A percentile compares a stretch with the other conserved stretches of the same genome.
phyloP scores from a whole-genome alignment of 805 yeast species.

The Saccharomycopsis amapae region DNA sequence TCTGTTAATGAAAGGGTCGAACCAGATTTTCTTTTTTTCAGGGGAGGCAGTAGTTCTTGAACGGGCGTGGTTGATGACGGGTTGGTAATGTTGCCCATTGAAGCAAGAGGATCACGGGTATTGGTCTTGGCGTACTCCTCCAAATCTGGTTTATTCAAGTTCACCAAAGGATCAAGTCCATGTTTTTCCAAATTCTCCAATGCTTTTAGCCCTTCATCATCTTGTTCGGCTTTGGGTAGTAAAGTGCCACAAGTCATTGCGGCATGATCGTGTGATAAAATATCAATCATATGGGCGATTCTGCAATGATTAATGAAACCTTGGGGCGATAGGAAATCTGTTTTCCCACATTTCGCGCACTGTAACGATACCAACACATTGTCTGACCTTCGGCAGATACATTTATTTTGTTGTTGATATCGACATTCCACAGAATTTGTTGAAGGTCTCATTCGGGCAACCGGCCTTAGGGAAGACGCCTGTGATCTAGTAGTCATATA shows the following conservation, averaged over 20 bases:
- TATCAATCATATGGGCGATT: conserved; percentile 65
- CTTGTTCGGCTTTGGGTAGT: conserved; percentile 49
- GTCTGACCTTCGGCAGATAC: conserved; percentile 61
- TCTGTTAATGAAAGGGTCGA: background rate
- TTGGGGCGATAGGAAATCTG: conserved; percentile 71
- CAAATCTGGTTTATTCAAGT: conserved; percentile 14
- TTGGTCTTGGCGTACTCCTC: conserved; percentile 14
- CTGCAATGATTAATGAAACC: conserved; percentile 75
- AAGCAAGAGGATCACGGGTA: conserved; percentile 9
- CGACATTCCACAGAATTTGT: conserved; percentile 26
- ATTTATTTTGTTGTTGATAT: conserved; percentile 32
- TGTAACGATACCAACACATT: conserved; percentile 62
- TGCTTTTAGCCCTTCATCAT: conserved; percentile 40
- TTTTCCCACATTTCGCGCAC: conserved; percentile 60
- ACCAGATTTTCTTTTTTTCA: conserved; percentile 1
- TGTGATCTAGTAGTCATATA: conserved; percentile 43
- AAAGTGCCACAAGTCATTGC: conserved; percentile 59
- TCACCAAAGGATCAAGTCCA: conserved; percentile 20
- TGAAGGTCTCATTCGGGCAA: conserved; percentile 22
- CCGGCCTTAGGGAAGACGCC: conserved; percentile 30
- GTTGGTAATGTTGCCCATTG: background rate
- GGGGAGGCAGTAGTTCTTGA: too few species aligned
- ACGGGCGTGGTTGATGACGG: background rate
- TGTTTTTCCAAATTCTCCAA: conserved; percentile 30
- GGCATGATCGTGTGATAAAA: conserved; percentile 66